These are phyloP conservation scores for Claviceps digitariae DNA, from an alignment of 2,329 filamentous ascomycete species.

Conservation along the genomic window DNA sequence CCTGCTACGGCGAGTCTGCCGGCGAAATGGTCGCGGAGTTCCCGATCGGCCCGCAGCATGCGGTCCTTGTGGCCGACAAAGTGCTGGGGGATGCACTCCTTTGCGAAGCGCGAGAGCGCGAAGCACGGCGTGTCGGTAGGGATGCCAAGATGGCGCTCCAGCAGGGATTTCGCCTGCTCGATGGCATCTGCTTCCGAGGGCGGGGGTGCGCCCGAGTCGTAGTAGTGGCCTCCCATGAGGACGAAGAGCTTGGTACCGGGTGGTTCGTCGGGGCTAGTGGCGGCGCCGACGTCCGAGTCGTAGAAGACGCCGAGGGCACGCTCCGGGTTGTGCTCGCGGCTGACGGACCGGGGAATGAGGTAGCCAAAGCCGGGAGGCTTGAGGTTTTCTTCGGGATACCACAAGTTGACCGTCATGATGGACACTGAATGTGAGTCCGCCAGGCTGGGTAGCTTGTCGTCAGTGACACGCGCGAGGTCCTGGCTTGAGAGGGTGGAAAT, in stretches of 20 bases:
- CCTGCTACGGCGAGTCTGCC: constrained; percentile 52
- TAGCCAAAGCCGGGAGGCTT: constrained; percentile 73
- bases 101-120: constrained; percentile 43
- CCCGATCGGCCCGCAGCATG: constrained; percentile 42
- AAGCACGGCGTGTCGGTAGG: constrained; percentile 41
- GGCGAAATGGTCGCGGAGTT: constrained; percentile 42
- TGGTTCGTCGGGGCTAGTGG: constrained; percentile 36
- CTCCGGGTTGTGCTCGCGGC: constrained; percentile 63
- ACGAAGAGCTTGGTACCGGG: constrained; percentile 77
- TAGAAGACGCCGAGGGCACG: constrained; percentile 84
- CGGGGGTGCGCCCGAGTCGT: constrained; percentile 30
- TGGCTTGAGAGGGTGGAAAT: constrained; percentile 50
- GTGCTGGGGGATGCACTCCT: constrained; percentile 84
- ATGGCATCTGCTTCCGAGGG: constrained; percentile 55
- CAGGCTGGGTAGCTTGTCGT: constrained; percentile 32
- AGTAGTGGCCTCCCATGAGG: constrained; percentile 91
- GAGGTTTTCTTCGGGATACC: constrained; percentile 54
- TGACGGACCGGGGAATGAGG: constrained; percentile 65
- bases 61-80: constrained; percentile 58
- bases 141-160: constrained; percentile 65
- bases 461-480: constrained; percentile 25
- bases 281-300: constrained; percentile 49
- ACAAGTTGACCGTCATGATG: constrained; percentile 88
- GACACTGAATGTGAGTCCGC: constrained; percentile 51
- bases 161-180: constrained; percentile 52